Conservation (phyloP, 106 monocot genomes). For the Dioscorea zingiberensis region DNA sequence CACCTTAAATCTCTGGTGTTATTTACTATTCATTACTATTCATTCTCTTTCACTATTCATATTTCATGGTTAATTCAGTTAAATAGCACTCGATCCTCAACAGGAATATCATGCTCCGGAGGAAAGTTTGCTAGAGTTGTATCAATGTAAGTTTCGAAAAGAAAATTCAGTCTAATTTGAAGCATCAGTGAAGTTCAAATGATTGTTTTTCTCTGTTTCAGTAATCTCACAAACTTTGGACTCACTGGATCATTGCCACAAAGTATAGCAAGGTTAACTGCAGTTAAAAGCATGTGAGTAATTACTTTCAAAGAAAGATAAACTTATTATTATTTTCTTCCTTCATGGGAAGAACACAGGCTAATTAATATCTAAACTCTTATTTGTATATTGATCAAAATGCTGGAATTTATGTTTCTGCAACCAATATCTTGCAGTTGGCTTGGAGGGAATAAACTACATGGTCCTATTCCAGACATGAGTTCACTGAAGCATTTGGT, state of each 20-base stretch:
- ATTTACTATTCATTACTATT: too few species aligned
- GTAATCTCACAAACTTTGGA: constrained; percentile 44
- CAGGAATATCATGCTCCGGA: constrained; percentile 44
- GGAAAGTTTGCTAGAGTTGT: constrained; percentile 34
- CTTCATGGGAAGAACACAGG: too few species aligned
- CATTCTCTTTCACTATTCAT: too few species aligned
- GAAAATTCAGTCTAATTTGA: neutral
- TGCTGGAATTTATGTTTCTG: too few species aligned
- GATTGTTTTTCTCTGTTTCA: constrained; percentile 7
- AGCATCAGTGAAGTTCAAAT: neutral
- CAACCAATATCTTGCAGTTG: constrained; percentile 18
- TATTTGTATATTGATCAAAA: neutral
- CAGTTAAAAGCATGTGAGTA: constrained; percentile 62
- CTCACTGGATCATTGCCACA: constrained; percentile 40
- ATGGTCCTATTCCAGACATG: constrained; percentile 41
- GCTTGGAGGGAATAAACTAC: constrained; percentile 41
- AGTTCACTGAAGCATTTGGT: constrained; percentile 25
- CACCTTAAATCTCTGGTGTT: too few species aligned
- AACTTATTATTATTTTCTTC: too few species aligned
- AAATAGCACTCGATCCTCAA: too few species aligned
- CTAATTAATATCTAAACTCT: neutral
- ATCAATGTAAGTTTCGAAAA: constrained; percentile 49
- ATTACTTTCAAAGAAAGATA: neutral
- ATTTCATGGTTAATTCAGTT: too few species aligned
- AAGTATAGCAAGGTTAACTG: constrained; percentile 42